Percentiles rank a stretch among this genome's conserved stretches.
Conservation (phyloP, 805 yeast species). For the Wickerhamiella azymoides region DNA sequence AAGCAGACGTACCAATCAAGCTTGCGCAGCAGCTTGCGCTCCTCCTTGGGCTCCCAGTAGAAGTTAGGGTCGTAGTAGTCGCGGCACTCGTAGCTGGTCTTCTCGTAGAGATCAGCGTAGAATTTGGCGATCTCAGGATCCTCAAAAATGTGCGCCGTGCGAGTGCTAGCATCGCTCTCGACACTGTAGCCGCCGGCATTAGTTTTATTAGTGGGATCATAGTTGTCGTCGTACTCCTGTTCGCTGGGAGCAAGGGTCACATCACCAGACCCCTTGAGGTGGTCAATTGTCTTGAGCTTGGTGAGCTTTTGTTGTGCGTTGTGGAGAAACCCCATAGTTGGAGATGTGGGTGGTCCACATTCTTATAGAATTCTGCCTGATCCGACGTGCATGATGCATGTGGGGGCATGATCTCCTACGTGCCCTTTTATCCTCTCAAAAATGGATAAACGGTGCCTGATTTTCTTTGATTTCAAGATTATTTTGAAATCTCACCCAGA, state of each 20-base stretch:
- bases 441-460: no score
- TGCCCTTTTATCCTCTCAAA: no score
- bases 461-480: no score
- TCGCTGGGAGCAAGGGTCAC: slow-evolving; percentile 6
- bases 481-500: no score
- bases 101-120: slow-evolving; percentile 24
- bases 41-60: slow-evolving; percentile 19
- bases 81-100: slow-evolving; percentile 36
- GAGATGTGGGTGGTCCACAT: neutral
- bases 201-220: slow-evolving; percentile 1
- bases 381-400: neutral
- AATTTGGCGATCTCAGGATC: slow-evolving; percentile 36
- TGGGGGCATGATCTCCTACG: no score
- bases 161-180: neutral
- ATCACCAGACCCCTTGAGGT: slow-evolving; percentile 3
- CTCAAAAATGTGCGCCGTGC: slow-evolving; percentile 24
- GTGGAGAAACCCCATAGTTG: slow-evolving; percentile 2
- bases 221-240: neutral
- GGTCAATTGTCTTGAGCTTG: slow-evolving; percentile 3
- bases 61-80: slow-evolving; percentile 26
- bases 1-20: slow-evolving; percentile 40
- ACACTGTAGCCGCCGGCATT: slow-evolving; percentile 1
- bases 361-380: neutral
- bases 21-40: slow-evolving; percentile 31
- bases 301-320: neutral